A percentile compares a stretch with the other conserved stretches of the same genome.
These are phyloP conservation scores for Diacronema lutheri DNA, from an alignment of 78 protist genomes.

Conservation along the genomic window DNA sequence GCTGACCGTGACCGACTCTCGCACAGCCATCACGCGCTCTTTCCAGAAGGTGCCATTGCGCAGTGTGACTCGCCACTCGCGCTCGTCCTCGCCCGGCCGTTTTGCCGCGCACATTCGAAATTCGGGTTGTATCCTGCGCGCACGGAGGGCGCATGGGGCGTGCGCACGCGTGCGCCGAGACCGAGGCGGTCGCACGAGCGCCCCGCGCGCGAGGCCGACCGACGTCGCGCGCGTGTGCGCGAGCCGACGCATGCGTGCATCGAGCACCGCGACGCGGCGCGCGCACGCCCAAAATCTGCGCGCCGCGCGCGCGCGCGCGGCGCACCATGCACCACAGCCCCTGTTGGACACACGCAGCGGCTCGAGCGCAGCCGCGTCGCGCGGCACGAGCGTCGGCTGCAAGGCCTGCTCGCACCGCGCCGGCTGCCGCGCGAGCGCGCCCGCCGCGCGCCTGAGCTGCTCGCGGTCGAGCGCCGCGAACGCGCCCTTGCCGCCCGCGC, in stretches of 20 bases:
- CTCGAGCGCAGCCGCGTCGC: too few relatives aligned
- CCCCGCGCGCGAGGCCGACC: background rate
- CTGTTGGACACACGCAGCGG: too few relatives aligned
- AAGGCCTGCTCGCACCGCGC: background rate
- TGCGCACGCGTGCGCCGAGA: too few relatives aligned
- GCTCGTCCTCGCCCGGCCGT: background rate
- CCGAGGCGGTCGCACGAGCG: background rate
- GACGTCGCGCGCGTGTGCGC: too few relatives aligned
- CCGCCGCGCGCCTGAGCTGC: background rate
- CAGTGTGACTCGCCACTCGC: background rate
- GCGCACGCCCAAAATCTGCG: too few relatives aligned
- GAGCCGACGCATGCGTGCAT: too few relatives aligned
- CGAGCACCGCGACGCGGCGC: too few relatives aligned
- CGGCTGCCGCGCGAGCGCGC: background rate
- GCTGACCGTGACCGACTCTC: background rate
- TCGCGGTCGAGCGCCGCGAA: background rate
- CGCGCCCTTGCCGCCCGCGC: background rate
- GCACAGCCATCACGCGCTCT: background rate
- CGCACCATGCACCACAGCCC: too few relatives aligned
- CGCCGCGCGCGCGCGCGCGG: too few relatives aligned
- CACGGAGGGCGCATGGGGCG: background rate
- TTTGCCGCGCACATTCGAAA: background rate
- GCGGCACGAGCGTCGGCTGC: too few relatives aligned
- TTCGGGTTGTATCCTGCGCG: background rate
- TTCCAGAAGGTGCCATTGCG: background rate